A percentile compares a stretch with the other conserved stretches of the same genome.
Conservation (phyloP, 1,284 basidiomycete genomes). For the Microbotryomycetes sp. region DNA sequence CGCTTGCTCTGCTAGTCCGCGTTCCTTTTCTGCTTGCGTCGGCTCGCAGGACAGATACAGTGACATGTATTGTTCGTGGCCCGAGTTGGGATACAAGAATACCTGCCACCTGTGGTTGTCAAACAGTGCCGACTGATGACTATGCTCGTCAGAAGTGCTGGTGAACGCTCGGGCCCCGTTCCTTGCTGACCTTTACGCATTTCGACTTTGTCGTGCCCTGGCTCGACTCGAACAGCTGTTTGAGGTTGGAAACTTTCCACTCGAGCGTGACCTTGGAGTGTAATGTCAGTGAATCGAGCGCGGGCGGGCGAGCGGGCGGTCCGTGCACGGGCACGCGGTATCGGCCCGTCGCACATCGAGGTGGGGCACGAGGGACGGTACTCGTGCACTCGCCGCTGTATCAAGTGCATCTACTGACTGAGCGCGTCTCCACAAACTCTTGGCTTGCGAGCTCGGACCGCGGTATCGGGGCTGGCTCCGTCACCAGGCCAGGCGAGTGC, state of each 20-base stretch:
- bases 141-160: not conserved
- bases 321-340: not conserved
- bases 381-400: not conserved
- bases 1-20: conserved; percentile 23
- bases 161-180: too few species aligned
- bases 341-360: not conserved
- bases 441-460: not conserved
- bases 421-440: conserved; percentile 3
- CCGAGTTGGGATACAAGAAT: conserved; percentile 38
- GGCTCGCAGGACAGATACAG: conserved; percentile 39
- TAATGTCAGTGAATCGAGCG: not conserved
- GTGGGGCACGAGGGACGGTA: not conserved
- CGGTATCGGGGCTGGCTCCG: not conserved
- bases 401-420: not conserved
- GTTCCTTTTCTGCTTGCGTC: conserved; percentile 34
- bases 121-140: conserved; percentile 23
- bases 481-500: not conserved
- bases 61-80: conserved; percentile 36
- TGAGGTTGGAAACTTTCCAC: conserved; percentile 39
- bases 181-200: conserved; percentile 39
- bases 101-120: conserved; percentile 35
- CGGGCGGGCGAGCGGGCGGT: not conserved
- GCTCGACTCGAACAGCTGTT: conserved; percentile 40
- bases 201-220: conserved; percentile 41
- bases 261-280: conserved; percentile 33